Evolutionary conservation across 2,329 filamentous ascomycete species (phyloP), one percentile per base, ranked within the genome.

Genomic region (Pyrenochaeta sp.): DNA sequence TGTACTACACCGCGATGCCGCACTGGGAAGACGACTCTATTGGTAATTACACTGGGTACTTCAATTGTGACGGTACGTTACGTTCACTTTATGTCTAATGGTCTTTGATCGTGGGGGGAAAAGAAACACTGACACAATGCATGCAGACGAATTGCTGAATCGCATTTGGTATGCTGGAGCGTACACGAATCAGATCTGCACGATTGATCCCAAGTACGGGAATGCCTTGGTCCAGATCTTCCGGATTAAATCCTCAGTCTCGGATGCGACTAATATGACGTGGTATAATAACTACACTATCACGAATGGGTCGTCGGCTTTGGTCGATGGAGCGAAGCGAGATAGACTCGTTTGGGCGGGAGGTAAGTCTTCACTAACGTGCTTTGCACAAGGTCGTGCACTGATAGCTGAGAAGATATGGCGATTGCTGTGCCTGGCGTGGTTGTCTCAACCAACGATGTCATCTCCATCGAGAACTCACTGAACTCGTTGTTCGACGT

Each of bases 291-390:
- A 75, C 32, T 65, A 58, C 15, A 75, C 74, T 0, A 72, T 75
- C 30, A 66, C 72, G 0, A 70, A 72, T n/a, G 71, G 72, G 0
- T 63, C 52, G 0, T 69, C 65, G 11, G 59, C 61, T 3, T 49
- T 75, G 7, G 68, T 72, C 1, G 82, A 85, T 58, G 82, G 82
- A 10, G 79, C 80, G 1, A 85, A 85, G 59, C 73, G 82, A 21
- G 82, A 85, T 55, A 74, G 81, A 7, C 69, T 81, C 13, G 78
- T 85, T 2, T 86, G 82, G 81, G 77, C 82, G 8, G 83, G 83
- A 1, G 66, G 62, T 65, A 54, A 23, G 55, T 44, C 27, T 3
- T 4, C 9, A 21, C 5, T 10, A 24, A 3, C 2, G 2, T 13
- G 4, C 7, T 8, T 10, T 14, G 7, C 3, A 18, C 11, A 0